These are phyloP conservation scores for Tricholoma bakamatsutake DNA, from an alignment of 768 basidiomycete species.

Conservation along the genomic window DNA sequence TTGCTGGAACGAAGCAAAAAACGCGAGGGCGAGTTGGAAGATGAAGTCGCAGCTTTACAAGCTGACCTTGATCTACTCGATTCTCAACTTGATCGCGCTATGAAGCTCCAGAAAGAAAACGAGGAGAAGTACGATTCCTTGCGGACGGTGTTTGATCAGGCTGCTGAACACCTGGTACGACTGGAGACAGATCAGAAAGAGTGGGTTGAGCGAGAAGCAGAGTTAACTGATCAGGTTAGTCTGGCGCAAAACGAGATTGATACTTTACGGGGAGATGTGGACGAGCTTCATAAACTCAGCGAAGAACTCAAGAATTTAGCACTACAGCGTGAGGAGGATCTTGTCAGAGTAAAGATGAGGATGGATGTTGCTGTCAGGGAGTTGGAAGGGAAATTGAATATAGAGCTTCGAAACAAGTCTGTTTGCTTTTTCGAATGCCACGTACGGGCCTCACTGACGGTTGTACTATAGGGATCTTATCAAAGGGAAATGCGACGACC, in stretches of 20 bases:
- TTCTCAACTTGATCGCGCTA: conserved; percentile 76
- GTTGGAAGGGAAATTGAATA: conserved; percentile 63
- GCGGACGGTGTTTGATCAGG: conserved; percentile 71
- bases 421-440: conserved; percentile 15
- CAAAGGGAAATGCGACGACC: conserved; percentile 48
- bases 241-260: conserved; percentile 56
- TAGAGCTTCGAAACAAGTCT: conserved; percentile 61
- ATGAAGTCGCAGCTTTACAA: conserved; percentile 76
- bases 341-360: conserved; percentile 67
- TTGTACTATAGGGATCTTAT: conserved; percentile 48
- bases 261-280: conserved; percentile 48
- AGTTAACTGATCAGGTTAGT: conserved; percentile 52
- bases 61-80: conserved; percentile 80
- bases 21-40: conserved; percentile 80
- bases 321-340: conserved; percentile 74
- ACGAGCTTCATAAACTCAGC: conserved; percentile 55
- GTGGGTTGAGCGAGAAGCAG: conserved; percentile 59
- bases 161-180: conserved; percentile 79
- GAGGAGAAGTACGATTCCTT: conserved; percentile 75
- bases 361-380: conserved; percentile 60
- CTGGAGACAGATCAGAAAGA: conserved; percentile 73
- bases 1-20: conserved; percentile 80
- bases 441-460: neutral
- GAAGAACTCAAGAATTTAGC: conserved; percentile 69
- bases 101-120: conserved; percentile 70